A percentile compares a stretch with the other conserved stretches of the same genome.
Evolutionary conservation across 768 basidiomycete genomes (phyloP).

Genomic region (Exsudoporus frostii): DNA sequence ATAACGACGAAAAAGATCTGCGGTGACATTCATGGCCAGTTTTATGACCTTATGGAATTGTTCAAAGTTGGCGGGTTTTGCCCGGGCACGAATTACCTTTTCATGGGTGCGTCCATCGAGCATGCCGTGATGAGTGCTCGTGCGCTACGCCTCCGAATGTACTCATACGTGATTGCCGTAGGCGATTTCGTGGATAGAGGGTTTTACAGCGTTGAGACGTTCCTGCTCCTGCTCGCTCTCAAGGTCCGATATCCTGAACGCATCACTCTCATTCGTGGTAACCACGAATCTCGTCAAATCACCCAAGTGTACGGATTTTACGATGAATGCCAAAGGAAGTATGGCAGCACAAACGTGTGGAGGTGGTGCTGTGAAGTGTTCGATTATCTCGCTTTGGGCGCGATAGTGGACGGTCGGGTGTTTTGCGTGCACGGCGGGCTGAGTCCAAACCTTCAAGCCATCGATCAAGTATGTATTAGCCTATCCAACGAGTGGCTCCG

Average conservation of each 20-base stretch:
- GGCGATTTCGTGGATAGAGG: conserved; percentile 98
- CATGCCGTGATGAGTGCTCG: conserved; percentile 1
- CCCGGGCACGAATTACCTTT: conserved; percentile 92
- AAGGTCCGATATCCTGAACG: conserved; percentile 98
- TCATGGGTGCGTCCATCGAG: conserved; percentile 69
- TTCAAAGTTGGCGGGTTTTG: conserved; percentile 92
- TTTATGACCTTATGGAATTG: conserved; percentile 94
- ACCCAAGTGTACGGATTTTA: conserved; percentile 95
- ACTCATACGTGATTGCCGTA: conserved; percentile 32
- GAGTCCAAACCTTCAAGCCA: conserved; percentile 79
- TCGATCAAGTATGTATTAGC: conserved; percentile 73
- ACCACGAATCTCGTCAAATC: conserved; percentile 97
- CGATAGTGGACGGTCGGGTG: conserved; percentile 94
- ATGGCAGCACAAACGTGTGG: conserved; percentile 93
- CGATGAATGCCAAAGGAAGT: conserved; percentile 96
- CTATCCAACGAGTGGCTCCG: conserved; percentile 16
- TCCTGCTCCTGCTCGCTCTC: conserved; percentile 88
- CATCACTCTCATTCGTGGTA: conserved; percentile 94
- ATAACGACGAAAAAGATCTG: conserved; percentile 57
- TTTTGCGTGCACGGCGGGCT: conserved; percentile 98
- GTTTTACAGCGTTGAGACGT: conserved; percentile 96
- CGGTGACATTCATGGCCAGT: conserved; percentile 97
- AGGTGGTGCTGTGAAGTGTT: conserved; percentile 98
- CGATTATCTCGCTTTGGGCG: conserved; percentile 91
- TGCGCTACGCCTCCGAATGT: conserved; percentile 1